These are phyloP conservation scores for Penicillium sp. DNA, from an alignment of 2,329 filamentous ascomycete species.

Conservation along the genomic window DNA sequence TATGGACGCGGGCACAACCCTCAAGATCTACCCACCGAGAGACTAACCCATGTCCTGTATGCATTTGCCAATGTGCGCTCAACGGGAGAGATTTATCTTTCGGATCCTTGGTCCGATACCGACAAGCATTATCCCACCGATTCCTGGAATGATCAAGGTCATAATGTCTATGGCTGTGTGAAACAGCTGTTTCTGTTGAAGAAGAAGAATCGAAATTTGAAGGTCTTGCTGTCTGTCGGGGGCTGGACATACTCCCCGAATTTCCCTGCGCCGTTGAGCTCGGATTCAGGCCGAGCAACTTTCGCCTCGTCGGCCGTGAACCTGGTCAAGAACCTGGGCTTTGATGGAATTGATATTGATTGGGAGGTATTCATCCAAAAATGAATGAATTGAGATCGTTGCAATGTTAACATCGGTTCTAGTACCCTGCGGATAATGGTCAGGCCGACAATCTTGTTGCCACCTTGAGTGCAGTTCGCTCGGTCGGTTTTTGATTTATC, in stretches of 20 bases:
- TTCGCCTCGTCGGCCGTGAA: slow-evolving; percentile 69
- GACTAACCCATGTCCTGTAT: slow-evolving; percentile 84
- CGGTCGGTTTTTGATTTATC: slow-evolving; percentile 19
- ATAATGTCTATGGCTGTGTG: slow-evolving; percentile 67
- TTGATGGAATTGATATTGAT: slow-evolving; percentile 49
- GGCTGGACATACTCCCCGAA: slow-evolving; percentile 76
- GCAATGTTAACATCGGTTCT: neutral
- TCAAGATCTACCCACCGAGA: slow-evolving; percentile 70
- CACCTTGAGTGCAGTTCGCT: slow-evolving; percentile 30
- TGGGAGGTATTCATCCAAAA: slow-evolving; percentile 31
- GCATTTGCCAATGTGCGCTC: slow-evolving; percentile 80
- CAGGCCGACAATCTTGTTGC: slow-evolving; percentile 35
- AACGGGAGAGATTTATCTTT: slow-evolving; percentile 67
- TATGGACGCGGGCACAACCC: slow-evolving; percentile 79
- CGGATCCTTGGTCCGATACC: slow-evolving; percentile 62
- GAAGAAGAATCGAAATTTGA: slow-evolving; percentile 67
- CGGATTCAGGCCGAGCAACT: slow-evolving; percentile 52
- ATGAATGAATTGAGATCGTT: too few relatives aligned
- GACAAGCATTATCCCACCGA: slow-evolving; percentile 65
- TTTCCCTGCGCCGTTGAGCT: slow-evolving; percentile 64
- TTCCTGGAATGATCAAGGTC: slow-evolving; percentile 62
- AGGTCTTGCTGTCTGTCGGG: slow-evolving; percentile 74
- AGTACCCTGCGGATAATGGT: slow-evolving; percentile 31
- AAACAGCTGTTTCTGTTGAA: slow-evolving; percentile 74
- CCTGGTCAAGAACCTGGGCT: slow-evolving; percentile 72